Evolutionary conservation across 2,329 filamentous ascomycete genomes (phyloP), one percentile per base, ranked within the genome.

Genomic region (Fusarium sp.): DNA sequence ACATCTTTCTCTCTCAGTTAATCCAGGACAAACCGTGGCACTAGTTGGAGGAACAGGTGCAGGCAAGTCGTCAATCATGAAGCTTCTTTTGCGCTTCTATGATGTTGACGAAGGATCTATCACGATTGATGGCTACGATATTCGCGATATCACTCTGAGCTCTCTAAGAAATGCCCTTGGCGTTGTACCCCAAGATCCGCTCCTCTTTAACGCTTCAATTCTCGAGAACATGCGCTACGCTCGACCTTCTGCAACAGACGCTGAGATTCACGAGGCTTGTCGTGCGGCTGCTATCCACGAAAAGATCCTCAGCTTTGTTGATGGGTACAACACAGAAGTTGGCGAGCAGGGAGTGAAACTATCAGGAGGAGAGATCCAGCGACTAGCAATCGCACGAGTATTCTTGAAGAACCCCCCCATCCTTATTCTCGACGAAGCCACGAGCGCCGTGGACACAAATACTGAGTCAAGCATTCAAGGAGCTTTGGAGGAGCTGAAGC

Each of bases 401-500:
- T 74, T 87, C 7, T 73, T 87, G 1, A 78, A 83, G 4, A 78
- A 80, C 6, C 84, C 85, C 1, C 80, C 81, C 1, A 88, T 91
- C 41, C 75, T 91, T 1, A 84, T 92, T 10, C 78, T 88, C 2
- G 89, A 91, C 58, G 88, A 91, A 74, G 88, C 88, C 0, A 91
- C 88, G 0, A 85, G 83, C 29, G 84, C 87, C 1, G 65, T 80
- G 24, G 76, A 80, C 40, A 74, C 76, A 2, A 69, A 65, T 84
- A 82, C 79, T 0, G 79, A 84, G 61, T 69, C 70, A 2, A 69
- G 72, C 45, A 79, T 87, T 29, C 78, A 85, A 68, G 55, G 72
- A 44, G 78, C 82, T 6, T 68, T 87, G 36, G 74, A 77, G 3
- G 71, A 74, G 36, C 70, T 86, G 24, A 80, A 78, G 47, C 73